Base-by-base conservation (phyloP, 768 basidiomycete genomes). In the Calvatia gigantea region DNA sequence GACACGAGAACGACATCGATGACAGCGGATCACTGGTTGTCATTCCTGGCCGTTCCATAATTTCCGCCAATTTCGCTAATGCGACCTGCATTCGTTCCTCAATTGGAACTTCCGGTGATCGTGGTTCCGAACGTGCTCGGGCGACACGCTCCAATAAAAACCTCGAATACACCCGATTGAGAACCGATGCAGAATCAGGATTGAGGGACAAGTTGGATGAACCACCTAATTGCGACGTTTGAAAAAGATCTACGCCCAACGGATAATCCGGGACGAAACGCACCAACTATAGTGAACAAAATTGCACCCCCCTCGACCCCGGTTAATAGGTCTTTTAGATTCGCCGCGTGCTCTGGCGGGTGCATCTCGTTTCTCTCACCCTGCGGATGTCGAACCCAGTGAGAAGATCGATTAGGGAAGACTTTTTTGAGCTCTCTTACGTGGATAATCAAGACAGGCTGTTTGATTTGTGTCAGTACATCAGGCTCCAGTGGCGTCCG, bases 371-470 rank as follows among this genome's bases (percentile, higher is more conserved):
- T 85, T 9, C 71, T 70, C 55, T 89, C 86, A 4, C 85, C 86
- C 87, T 89, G 51, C 23, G 48, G 19, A 42, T 28, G 25, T 6
- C 64, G 35, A 59, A 58, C 23, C 45, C 15, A 31, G 31, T 53
- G 12, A 31, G 37, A 49, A 35, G n/a, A 17, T n/a, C 3, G 39
- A 6, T 8, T 35, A 27, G 35, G 19, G n/a, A 53, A 28, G 33
- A 54, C 15, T 31, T 8, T 31, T 8, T 51, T n/a, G 19, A n/a
- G 6, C 39, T 29, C 15, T 64, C 73, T 54, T 51, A 87, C 87
- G 69, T 89, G 87, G 39, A 90, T 77, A 17, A 90, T 80, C 11
- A 90, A 72, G 9, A 86, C 80, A 2, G 89, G 89, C 58, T 81
- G 80, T 4, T 67, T 80, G 48, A 91, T 80, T 37, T 68, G 62